Percentiles rank a stretch among this genome's conserved stretches.
Evolutionary conservation across 305 asterid species (phyloP).

Genomic region (Fraxinus baroniana): DNA sequence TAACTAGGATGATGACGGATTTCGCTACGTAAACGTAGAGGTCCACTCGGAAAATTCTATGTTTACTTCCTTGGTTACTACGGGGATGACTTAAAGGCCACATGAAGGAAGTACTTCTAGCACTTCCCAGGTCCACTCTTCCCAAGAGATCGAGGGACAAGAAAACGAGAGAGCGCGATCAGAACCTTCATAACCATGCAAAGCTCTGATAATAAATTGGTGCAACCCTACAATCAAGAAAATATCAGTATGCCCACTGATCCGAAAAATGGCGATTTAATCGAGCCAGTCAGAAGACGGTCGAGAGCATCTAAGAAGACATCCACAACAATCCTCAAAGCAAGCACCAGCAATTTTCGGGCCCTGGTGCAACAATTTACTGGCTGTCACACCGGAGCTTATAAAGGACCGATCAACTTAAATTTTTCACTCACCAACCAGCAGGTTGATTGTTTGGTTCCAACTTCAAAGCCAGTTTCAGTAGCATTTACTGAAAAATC

Average conservation of each 20-base stretch:
- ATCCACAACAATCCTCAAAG: conserved; percentile 31
- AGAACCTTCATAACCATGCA: not conserved
- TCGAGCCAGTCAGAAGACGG: conserved; percentile 12
- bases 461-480: not conserved
- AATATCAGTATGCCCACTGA: not conserved
- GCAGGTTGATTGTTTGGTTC: not conserved
- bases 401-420: conserved; percentile 32
- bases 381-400: conserved; percentile 21
- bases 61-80: too few species aligned
- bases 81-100: too few species aligned
- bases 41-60: too few species aligned
- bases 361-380: conserved; percentile 35
- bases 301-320: conserved; percentile 28
- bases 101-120: too few species aligned
- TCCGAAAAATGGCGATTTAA: not conserved
- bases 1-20: not conserved
- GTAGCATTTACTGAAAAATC: not conserved
- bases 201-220: not conserved
- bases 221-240: not conserved
- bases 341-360: conserved; percentile 28
- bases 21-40: not conserved
- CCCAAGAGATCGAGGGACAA: not conserved
- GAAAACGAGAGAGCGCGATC: not conserved
- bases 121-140: not conserved
- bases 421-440: conserved; percentile 19